Evolutionary conservation across 2,329 filamentous ascomycete species (phyloP), one percentile per base, ranked within the genome.

Genomic region (Myrmaecium sp.): DNA sequence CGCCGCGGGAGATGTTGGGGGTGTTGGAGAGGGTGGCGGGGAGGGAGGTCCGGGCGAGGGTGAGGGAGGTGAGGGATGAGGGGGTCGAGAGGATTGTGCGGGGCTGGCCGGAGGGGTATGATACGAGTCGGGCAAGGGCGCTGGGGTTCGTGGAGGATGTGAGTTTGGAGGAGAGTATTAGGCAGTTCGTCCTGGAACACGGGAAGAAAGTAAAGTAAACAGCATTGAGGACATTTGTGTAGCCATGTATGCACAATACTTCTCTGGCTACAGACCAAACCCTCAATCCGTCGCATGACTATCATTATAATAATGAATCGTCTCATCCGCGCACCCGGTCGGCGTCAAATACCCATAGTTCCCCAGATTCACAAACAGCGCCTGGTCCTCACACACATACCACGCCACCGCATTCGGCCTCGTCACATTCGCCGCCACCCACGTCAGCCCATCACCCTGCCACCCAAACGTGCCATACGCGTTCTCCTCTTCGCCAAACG

Each of bases 291-390:
- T 49, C 29, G 47, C 47, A 18, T 36, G 44, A 36, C 40, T 41
- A 29, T 49, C 48, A 22, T 50, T 49, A 21, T 52, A 52, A 27
- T 47, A 52, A 37, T 50, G 48, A 40, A 50, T 49, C 36, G 66
- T 72, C 48, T 71, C 58, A 49, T 73, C 67, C 16, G 55, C 53
- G 47, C 67, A 72, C 3, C 66, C 66, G 3, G 47, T 43, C 1
- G 67, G 67, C 7, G 66, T 72, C 45, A 63, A 49, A 39, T 70
- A 72, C 14, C 49, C 48, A 39, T 71, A 72, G 9, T 62, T 63
- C 1, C 69, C 67, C 29, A 69, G 55, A 38, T 72, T 72, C 38
- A 71, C 57, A 38, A 63, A 70, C 33, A 72, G 35, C 27, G 43
- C 40, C 46, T 66, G 58, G 5, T 52, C 50, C 23, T 48, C 50